phyloP scores from a whole-genome alignment of 495 filamentous ascomycete genomes.

The Talaromyces wortmannii region DNA sequence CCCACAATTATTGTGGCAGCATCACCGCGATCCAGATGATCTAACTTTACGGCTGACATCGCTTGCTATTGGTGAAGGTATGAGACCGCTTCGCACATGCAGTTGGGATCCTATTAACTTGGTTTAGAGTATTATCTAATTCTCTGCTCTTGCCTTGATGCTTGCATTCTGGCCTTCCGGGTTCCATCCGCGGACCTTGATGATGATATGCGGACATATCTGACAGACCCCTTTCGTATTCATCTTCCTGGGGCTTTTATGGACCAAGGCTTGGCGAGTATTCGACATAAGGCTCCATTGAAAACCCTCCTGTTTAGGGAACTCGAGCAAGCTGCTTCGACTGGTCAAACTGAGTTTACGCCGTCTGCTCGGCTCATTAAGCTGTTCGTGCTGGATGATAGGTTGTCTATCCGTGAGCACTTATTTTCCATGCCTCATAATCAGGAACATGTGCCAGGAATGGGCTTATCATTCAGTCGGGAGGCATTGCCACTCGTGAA shows the following conservation, averaged over 20 bases:
- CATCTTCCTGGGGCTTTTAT: conserved; percentile 17
- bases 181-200: conserved; percentile 16
- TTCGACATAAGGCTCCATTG: conserved; percentile 5
- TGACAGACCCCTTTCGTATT: conserved; percentile 36
- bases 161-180: conserved; percentile 27
- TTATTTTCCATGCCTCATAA: neutral
- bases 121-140: conserved; percentile 22
- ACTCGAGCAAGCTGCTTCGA: conserved; percentile 16
- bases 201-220: conserved; percentile 9
- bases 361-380: conserved; percentile 24
- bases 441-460: conserved; percentile 38
- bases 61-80: conserved; percentile 23
- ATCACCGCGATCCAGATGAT: conserved; percentile 40
- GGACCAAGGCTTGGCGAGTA: neutral
- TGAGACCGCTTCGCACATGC: conserved; percentile 1
- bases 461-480: neutral
- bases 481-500: conserved; percentile 18
- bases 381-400: conserved; percentile 27
- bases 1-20: conserved; percentile 31
- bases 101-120: conserved; percentile 1
- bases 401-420: conserved; percentile 28
- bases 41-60: conserved; percentile 30
- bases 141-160: conserved; percentile 38
- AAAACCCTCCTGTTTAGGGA: conserved; percentile 30
- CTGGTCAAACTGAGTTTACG: conserved; percentile 9